Evolutionary conservation across 192 early-diverging fungal genomes (phyloP).

Genomic region (Phycomyces nitens): DNA sequence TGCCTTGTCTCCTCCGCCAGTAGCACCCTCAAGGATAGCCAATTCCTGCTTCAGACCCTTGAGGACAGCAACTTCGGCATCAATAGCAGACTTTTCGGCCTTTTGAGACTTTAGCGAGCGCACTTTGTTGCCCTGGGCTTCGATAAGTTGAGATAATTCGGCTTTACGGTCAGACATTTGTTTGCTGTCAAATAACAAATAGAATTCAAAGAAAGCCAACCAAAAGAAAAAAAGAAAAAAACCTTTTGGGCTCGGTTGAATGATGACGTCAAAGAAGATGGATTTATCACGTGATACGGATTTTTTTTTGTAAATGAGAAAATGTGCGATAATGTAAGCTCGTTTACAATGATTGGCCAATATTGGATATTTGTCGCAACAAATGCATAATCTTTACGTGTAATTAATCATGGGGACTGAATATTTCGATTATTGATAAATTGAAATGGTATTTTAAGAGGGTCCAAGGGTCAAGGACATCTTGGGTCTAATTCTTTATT

Average conservation of each 20-base stretch:
- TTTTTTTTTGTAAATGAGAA: too few species aligned
- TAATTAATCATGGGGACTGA: too few species aligned
- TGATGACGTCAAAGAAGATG: not conserved
- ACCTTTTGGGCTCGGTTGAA: not conserved
- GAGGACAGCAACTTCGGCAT: constrained; percentile 55
- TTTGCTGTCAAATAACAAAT: constrained; percentile 4
- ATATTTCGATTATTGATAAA: too few species aligned
- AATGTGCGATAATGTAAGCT: too few species aligned
- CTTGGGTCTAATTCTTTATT: too few species aligned
- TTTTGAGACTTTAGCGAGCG: constrained; percentile 59
- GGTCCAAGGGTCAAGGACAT: too few species aligned
- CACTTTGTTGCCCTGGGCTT: constrained; percentile 56
- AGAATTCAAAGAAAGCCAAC: too few species aligned
- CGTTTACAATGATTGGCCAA: too few species aligned
- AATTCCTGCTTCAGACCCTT: constrained; percentile 61
- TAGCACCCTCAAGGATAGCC: constrained; percentile 30
- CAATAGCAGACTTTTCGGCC: constrained; percentile 54
- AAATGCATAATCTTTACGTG: too few species aligned
- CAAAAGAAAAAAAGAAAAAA: not conserved
- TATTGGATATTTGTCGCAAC: too few species aligned
- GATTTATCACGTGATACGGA: too few species aligned
- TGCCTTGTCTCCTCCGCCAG: constrained; percentile 16
- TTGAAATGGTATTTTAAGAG: too few species aligned
- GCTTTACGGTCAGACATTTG: constrained; percentile 31
- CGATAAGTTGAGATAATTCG: constrained; percentile 36